Evolutionary conservation across 2,329 filamentous ascomycete genomes (phyloP).

Genomic region (Aspergillus arachidicola): DNA sequence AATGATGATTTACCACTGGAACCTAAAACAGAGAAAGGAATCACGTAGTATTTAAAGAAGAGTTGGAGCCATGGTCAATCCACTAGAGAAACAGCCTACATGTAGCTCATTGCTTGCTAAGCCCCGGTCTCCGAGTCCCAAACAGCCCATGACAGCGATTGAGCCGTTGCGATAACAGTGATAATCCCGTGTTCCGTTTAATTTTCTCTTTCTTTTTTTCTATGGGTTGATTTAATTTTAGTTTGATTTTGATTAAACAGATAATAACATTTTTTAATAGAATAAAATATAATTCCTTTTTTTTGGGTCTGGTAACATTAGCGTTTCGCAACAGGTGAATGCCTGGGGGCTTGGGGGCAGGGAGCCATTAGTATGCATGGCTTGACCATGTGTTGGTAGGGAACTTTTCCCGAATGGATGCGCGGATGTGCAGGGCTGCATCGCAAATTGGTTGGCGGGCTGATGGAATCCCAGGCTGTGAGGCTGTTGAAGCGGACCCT

Average conservation of each 20-base stretch:
- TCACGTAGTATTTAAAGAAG: constrained; percentile 22
- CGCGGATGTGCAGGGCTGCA: constrained; percentile 25
- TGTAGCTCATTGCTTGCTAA: constrained; percentile 24
- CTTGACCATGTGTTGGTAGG: constrained; percentile 28
- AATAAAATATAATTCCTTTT: constrained; percentile 3
- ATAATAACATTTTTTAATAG: background rate
- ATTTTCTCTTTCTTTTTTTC: constrained; percentile 4
- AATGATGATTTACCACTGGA: constrained; percentile 15
- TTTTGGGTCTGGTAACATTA: constrained; percentile 6
- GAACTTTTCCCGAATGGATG: constrained; percentile 27
- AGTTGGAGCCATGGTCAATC: constrained; percentile 20
- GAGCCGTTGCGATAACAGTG: constrained; percentile 26
- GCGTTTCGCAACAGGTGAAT: constrained; percentile 6
- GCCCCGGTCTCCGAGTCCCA: constrained; percentile 24
- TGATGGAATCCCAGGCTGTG: constrained; percentile 18
- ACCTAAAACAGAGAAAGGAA: constrained; percentile 15
- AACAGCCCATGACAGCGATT: constrained; percentile 17
- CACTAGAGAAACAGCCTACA: constrained; percentile 18
- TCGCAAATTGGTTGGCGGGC: constrained; percentile 20
- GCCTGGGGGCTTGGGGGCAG: constrained; percentile 11
- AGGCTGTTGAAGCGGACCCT: constrained; percentile 26
- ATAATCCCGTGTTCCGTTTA: constrained; percentile 22
- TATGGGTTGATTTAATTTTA: constrained; percentile 7
- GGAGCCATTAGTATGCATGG: constrained; percentile 16
- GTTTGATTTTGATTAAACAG: constrained; percentile 3